Conservation (phyloP, 495 filamentous ascomycete genomes). For the Penicillium crystallinum region DNA sequence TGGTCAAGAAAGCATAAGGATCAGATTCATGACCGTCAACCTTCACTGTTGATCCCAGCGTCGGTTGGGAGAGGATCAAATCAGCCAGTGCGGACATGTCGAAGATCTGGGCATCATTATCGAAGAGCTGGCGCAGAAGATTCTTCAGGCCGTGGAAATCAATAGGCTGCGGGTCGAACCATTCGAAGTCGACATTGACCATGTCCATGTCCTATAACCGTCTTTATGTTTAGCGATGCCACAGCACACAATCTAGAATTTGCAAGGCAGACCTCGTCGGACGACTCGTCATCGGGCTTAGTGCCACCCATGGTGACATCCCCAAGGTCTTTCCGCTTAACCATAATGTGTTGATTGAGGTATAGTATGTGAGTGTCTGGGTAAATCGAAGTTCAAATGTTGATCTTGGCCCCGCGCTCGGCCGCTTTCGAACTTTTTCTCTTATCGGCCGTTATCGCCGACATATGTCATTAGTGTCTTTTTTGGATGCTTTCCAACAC, state of each 20-base stretch:
- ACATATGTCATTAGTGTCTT: neutral
- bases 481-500: neutral
- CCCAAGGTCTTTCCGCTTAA: slow-evolving; percentile 43
- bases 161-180: slow-evolving; percentile 89
- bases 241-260: neutral
- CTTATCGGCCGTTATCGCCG: slow-evolving; percentile 23
- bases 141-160: slow-evolving; percentile 95
- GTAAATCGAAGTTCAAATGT: slow-evolving; percentile 9
- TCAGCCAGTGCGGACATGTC: slow-evolving; percentile 82
- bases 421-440: slow-evolving; percentile 28
- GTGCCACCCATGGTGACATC: slow-evolving; percentile 43
- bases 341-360: slow-evolving; percentile 34
- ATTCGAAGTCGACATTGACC: slow-evolving; percentile 96
- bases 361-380: neutral
- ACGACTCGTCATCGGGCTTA: slow-evolving; percentile 29
- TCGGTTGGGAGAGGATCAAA: slow-evolving; percentile 81
- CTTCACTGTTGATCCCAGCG: slow-evolving; percentile 91
- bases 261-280: slow-evolving; percentile 36
- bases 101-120: slow-evolving; percentile 76
- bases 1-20: slow-evolving; percentile 89
- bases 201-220: slow-evolving; percentile 69
- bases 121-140: slow-evolving; percentile 89
- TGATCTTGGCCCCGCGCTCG: slow-evolving; percentile 20
- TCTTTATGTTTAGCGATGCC: neutral
- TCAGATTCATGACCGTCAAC: slow-evolving; percentile 90